A percentile compares a stretch with the other conserved stretches of the same genome.
Conservation (phyloP, 1,139 yeast species). For the Lodderomyces pseudojiufengensis region DNA sequence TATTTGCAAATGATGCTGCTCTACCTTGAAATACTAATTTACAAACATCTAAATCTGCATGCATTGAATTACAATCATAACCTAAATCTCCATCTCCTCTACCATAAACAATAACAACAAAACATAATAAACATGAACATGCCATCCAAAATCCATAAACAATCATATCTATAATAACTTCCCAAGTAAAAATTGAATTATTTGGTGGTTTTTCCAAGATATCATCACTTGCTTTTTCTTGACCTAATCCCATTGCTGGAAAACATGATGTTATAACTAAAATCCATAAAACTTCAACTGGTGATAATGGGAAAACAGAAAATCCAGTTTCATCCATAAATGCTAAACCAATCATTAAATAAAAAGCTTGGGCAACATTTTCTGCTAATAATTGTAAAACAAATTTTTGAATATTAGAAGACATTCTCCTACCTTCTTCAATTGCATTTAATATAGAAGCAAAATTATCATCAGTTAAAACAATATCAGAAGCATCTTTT, state of each 20-base stretch:
- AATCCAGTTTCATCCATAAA: conserved; percentile 56
- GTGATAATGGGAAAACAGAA: conserved; percentile 75
- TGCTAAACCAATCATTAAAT: conserved; percentile 67
- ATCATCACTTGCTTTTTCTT: conserved; percentile 65
- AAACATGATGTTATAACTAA: conserved; percentile 75
- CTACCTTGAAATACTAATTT: conserved; percentile 71
- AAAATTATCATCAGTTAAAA: conserved; percentile 92
- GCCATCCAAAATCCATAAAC: conserved; percentile 77
- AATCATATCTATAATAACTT: conserved; percentile 68
- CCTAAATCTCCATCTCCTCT: conserved; percentile 71
- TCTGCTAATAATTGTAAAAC: conserved; percentile 77
- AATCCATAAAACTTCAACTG: conserved; percentile 79
- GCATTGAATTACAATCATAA: conserved; percentile 38
- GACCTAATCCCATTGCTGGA: conserved; percentile 87
- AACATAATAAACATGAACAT: conserved; percentile 63
- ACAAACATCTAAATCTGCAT: conserved; percentile 36
- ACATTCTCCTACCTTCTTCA: conserved; percentile 82
- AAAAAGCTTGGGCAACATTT: conserved; percentile 74
- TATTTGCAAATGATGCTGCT: conserved; percentile 74
- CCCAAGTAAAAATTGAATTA: conserved; percentile 63
- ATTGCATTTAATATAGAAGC: conserved; percentile 88
- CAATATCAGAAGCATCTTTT: conserved; percentile 98
- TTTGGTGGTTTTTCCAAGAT: conserved; percentile 66
- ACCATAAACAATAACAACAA: conserved; percentile 63
- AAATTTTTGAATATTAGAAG: conserved; percentile 75